phyloP scores from a whole-genome alignment of 2,329 filamentous ascomycete genomes.

The Waltergamsia citrina region DNA sequence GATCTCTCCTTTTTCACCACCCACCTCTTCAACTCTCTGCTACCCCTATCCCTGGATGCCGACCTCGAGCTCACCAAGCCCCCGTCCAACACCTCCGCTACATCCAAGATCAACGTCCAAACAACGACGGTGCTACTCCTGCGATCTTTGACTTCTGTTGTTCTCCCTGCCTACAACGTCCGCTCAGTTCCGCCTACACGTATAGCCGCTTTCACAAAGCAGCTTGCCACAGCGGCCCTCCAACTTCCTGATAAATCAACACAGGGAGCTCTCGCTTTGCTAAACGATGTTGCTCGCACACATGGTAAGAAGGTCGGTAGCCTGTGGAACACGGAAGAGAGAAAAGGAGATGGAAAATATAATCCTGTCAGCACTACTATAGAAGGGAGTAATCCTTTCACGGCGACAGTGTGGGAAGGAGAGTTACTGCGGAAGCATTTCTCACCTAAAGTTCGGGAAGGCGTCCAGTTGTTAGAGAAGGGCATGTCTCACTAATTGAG shows the following conservation, averaged over 20 bases:
- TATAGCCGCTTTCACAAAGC: slow-evolving; percentile 88
- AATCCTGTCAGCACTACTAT: slow-evolving; percentile 64
- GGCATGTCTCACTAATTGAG: slow-evolving; percentile 27
- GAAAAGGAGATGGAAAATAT: slow-evolving; percentile 82
- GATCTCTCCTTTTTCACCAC: slow-evolving; percentile 94
- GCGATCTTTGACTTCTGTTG: slow-evolving; percentile 71
- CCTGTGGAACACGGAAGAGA: slow-evolving; percentile 93
- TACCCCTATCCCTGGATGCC: slow-evolving; percentile 68
- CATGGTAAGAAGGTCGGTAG: slow-evolving; percentile 74
- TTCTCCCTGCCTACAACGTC: slow-evolving; percentile 67
- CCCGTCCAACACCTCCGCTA: slow-evolving; percentile 25
- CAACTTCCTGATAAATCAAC: slow-evolving; percentile 87
- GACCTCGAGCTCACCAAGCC: slow-evolving; percentile 69
- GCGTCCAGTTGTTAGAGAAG: slow-evolving; percentile 61
- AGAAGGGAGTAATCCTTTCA: slow-evolving; percentile 84
- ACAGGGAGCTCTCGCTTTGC: slow-evolving; percentile 67
- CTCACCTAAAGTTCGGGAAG: slow-evolving; percentile 76
- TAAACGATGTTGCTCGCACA: slow-evolving; percentile 69
- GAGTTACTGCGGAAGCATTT: slow-evolving; percentile 81
- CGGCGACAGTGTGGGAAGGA: slow-evolving; percentile 86
- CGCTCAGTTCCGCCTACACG: slow-evolving; percentile 70
- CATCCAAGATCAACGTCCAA: slow-evolving; percentile 77
- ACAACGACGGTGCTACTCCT: slow-evolving; percentile 90
- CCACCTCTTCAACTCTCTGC: slow-evolving; percentile 81
- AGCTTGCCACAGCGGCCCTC: slow-evolving; percentile 71